A percentile compares a stretch with the other conserved stretches of the same genome.
These are phyloP conservation scores for Polychaeton citri DNA, from an alignment of 2,329 filamentous ascomycete species.

Conservation along the genomic window DNA sequence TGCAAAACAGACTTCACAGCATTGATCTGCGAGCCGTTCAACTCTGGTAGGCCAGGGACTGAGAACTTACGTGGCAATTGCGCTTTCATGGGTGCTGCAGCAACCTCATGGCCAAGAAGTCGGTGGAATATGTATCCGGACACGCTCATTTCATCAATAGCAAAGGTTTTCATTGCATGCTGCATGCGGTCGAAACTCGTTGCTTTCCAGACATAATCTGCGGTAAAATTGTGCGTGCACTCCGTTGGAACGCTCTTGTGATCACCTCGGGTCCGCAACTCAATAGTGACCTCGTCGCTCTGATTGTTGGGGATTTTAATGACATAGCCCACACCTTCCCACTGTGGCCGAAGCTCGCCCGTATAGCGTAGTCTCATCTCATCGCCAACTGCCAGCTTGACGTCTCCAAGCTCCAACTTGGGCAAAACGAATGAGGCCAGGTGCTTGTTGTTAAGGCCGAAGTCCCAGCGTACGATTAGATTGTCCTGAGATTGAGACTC, in stretches of 20 bases:
- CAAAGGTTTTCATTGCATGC: conserved; percentile 97
- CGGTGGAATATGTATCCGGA: conserved; percentile 98
- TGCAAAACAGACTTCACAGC: conserved; percentile 92
- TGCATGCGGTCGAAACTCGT: conserved; percentile 99
- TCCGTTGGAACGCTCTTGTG: conserved; percentile 94
- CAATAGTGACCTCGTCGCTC: conserved; percentile 92
- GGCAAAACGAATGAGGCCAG: conserved; percentile 89
- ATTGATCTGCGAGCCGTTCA: conserved; percentile 91
- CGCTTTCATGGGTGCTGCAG: conserved; percentile 87
- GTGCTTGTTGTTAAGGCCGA: conserved; percentile 94
- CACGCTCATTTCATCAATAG: conserved; percentile 93
- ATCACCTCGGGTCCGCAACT: conserved; percentile 84
- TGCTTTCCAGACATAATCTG: conserved; percentile 98
- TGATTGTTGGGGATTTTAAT: conserved; percentile 99
- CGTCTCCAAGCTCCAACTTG: conserved; percentile 93
- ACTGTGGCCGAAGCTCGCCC: conserved; percentile 77
- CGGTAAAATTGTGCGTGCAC: conserved; percentile 94
- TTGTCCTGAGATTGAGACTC: conserved; percentile 95
- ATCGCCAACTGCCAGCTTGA: conserved; percentile 93
- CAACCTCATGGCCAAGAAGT: conserved; percentile 86
- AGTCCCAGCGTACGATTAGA: conserved; percentile 87
- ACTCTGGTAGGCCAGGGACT: conserved; percentile 81
- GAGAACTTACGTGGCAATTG: conserved; percentile 94
- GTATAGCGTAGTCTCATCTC: conserved; percentile 98
- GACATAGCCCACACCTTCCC: conserved; percentile 97